These are phyloP conservation scores for Blastobotrys proliferans DNA, from an alignment of 1,139 yeast genomes.

Conservation along the genomic window DNA sequence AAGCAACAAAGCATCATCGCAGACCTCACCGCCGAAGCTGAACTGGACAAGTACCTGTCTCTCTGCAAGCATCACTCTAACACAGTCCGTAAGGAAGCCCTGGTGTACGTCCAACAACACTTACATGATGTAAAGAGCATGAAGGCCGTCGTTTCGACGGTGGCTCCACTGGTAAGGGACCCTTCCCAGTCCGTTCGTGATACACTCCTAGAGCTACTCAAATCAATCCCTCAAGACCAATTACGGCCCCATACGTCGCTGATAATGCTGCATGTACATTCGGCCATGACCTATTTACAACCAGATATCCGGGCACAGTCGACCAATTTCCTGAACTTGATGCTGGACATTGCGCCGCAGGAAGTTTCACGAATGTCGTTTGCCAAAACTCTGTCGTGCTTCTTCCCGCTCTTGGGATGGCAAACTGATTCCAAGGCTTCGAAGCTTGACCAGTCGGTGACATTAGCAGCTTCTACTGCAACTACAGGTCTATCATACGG, in stretches of 20 bases:
- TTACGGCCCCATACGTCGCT: conserved; percentile 63
- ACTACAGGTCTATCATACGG: conserved; percentile 34
- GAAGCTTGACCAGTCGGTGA: conserved; percentile 10
- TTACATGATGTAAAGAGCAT: conserved; percentile 34
- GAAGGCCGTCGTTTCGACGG: conserved; percentile 53
- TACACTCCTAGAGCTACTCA: conserved; percentile 51
- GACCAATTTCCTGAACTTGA: conserved; percentile 54
- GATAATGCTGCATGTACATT: conserved; percentile 70
- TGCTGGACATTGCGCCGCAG: conserved; percentile 41
- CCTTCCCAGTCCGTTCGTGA: conserved; percentile 60
- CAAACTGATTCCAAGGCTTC: conserved; percentile 14
- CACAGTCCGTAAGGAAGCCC: conserved; percentile 69
- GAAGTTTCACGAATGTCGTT: conserved; percentile 35
- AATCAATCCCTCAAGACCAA: conserved; percentile 41
- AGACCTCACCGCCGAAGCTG: conserved; percentile 17
- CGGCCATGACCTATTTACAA: conserved; percentile 91
- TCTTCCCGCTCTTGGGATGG: conserved; percentile 42
- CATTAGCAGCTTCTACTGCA: conserved; percentile 27
- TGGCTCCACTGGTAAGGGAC: conserved; percentile 60
- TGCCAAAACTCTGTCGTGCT: conserved; percentile 35
- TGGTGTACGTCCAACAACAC: conserved; percentile 35
- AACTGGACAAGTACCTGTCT: conserved; percentile 46
- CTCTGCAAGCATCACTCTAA: conserved; percentile 76
- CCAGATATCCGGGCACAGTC: conserved; percentile 71
- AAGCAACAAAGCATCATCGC: conserved; percentile 32